These are phyloP conservation scores for Nitzschia sp. DNA, from an alignment of 108 stramenopile species.

Conservation along the genomic window DNA sequence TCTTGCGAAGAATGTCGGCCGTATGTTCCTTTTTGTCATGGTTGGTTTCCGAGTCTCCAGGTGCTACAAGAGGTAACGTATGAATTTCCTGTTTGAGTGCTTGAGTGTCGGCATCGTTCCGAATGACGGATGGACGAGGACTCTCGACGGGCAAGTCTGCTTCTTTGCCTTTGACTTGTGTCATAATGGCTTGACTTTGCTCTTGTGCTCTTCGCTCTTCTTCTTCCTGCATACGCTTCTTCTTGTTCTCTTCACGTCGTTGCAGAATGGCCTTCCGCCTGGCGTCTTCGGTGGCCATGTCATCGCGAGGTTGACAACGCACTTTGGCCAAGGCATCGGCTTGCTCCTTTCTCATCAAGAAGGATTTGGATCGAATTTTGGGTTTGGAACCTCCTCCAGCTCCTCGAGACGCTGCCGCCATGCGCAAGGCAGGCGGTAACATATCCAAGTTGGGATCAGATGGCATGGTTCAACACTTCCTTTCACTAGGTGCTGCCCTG, in stretches of 20 bases:
- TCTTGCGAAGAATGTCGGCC: constrained; percentile 24
- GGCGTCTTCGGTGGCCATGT: constrained; percentile 8
- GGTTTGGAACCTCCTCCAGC: background rate
- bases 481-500: too few relatives aligned
- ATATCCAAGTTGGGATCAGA: constrained; percentile 16
- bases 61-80: background rate
- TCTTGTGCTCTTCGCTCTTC: background rate
- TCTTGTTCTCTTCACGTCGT: constrained; percentile 6
- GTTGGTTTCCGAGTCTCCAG: background rate
- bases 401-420: constrained; percentile 11
- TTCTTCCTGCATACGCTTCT: background rate
- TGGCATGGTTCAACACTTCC: too few relatives aligned
- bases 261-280: background rate
- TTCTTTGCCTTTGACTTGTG: background rate
- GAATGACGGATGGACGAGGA: background rate
- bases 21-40: constrained; percentile 17
- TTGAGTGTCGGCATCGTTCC: background rate
- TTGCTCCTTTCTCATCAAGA: constrained; percentile 8
- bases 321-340: constrained; percentile 23
- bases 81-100: background rate
- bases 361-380: constrained; percentile 5
- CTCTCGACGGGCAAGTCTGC: background rate
- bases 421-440: constrained; percentile 15
- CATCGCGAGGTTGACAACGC: constrained; percentile 10
- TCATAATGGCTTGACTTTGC: constrained; percentile 5